These are phyloP conservation scores for Clonostachys rosea DNA, from an alignment of 2,329 filamentous ascomycete genomes.

Conservation along the genomic window DNA sequence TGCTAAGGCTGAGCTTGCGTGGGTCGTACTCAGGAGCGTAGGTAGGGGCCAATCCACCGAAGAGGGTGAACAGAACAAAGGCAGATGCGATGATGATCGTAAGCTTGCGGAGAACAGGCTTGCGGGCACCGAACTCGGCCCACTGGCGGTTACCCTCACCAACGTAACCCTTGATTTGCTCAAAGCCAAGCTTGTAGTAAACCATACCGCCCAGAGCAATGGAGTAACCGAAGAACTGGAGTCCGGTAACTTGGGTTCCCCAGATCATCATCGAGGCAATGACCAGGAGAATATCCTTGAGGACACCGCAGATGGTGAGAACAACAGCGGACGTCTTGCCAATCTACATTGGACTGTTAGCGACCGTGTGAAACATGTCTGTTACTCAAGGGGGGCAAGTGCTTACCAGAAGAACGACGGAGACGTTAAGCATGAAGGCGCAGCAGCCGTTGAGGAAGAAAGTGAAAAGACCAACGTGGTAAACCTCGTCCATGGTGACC, in stretches of 20 bases:
- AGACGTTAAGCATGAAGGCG: slow-evolving; percentile 79
- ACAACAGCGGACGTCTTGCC: slow-evolving; percentile 84
- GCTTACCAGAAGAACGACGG: slow-evolving; percentile 79
- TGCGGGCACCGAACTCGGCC: slow-evolving; percentile 78
- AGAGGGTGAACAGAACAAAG: slow-evolving; percentile 63
- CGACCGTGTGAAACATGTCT: background rate
- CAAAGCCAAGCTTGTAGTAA: slow-evolving; percentile 82
- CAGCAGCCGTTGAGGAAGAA: slow-evolving; percentile 73
- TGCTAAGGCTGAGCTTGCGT: slow-evolving; percentile 29
- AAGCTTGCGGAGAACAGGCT: slow-evolving; percentile 74
- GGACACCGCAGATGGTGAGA: slow-evolving; percentile 80
- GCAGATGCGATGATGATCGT: slow-evolving; percentile 62
- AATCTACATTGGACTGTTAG: slow-evolving; percentile 53
- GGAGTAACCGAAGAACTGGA: slow-evolving; percentile 81
- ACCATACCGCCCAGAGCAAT: slow-evolving; percentile 72
- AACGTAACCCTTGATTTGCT: slow-evolving; percentile 78
- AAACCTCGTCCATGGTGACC: slow-evolving; percentile 65
- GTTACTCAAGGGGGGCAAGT: too few relatives aligned
- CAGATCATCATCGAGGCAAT: slow-evolving; percentile 77
- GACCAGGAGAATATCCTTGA: slow-evolving; percentile 84
- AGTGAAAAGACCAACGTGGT: slow-evolving; percentile 67
- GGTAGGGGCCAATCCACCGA: slow-evolving; percentile 61
- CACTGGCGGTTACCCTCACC: slow-evolving; percentile 70
- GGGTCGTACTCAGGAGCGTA: slow-evolving; percentile 53
- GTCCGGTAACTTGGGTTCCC: slow-evolving; percentile 66